Evolutionary conservation across 2,329 filamentous ascomycete genomes (phyloP), one percentile per base, ranked within the genome.

Genomic region (Colletotrichum musae): DNA sequence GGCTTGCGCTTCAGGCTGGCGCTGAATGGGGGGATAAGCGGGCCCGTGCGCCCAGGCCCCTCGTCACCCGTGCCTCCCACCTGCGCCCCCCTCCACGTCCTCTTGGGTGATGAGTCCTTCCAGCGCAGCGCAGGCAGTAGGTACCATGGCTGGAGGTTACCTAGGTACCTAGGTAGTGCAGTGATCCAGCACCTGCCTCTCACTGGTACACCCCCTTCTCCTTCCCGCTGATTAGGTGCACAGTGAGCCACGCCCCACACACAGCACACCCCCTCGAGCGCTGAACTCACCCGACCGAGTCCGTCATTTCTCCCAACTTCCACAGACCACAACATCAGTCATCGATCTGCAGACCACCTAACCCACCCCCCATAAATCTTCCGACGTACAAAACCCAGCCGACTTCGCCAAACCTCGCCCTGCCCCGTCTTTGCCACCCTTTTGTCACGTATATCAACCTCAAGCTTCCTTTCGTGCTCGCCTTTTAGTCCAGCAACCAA

Each of bases 351-450:
- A 69, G 66, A 45, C 62, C 52, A 65, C 21, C 21, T 24, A 24
- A 13, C 56, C 66, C 61, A 56, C 66, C 66, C 65, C 61, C 62
- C 56, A 56, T 67, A 70, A 70, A 70, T 61, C 62, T 70, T 70
- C 67, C 67, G 67, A 70, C 62, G 62, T 69, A 60, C 61, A 67
- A 70, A 70, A 71, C 52, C 60, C 60, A 62, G 51, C 52, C 47
- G 54, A n/a, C 53, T 28, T 65, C 68, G 53, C 50, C 57, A 53
- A 61, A 47, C 50, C 36, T 28, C 36, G 3, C 26, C 47, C 24
- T 62, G 58, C 60, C 64, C 73, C 71, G 71, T 73, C 64, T 72
- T 57, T 57, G 52, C 71, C 71, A 71, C 64, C 70, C 53, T 50
- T 10, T 26, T 36, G 58, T 52, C 58, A 60, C 16, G 9, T 69